Conservation (phyloP, 441 rosid genomes). For the Omphalea diandra region DNA sequence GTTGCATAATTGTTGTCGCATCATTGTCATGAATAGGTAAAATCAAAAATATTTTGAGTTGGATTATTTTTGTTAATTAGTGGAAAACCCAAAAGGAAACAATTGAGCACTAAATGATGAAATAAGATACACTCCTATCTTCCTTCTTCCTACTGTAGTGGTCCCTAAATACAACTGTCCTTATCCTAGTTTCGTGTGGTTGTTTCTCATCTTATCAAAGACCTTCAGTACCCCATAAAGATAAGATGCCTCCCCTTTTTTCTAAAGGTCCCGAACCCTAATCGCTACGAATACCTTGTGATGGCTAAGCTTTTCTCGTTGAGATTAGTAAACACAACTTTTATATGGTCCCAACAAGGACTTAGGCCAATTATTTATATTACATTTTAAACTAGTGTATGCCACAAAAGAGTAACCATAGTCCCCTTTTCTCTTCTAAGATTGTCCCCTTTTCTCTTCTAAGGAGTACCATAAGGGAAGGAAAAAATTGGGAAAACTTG, state of each 20-base stretch:
- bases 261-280: neutral
- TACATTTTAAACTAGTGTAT: slow-evolving; percentile 14
- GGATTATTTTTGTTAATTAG: neutral
- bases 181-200: slow-evolving; percentile 18
- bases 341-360: slow-evolving; percentile 1
- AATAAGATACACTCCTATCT: neutral
- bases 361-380: neutral
- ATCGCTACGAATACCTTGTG: neutral
- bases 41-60: neutral
- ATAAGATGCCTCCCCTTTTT: slow-evolving; percentile 16
- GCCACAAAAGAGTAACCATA: no score
- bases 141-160: slow-evolving; percentile 9
- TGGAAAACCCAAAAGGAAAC: neutral
- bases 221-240: slow-evolving; percentile 10
- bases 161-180: slow-evolving; percentile 26
- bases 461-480: neutral
- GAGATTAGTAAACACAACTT: neutral
- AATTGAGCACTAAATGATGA: slow-evolving; percentile 12
- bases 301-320: neutral
- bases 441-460: no score
- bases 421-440: no score
- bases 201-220: slow-evolving; percentile 22
- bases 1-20: no score
- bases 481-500: neutral
- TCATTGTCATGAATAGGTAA: neutral